These are phyloP conservation scores for Grammothele lineata DNA, from an alignment of 768 basidiomycete species.

Conservation along the genomic window DNA sequence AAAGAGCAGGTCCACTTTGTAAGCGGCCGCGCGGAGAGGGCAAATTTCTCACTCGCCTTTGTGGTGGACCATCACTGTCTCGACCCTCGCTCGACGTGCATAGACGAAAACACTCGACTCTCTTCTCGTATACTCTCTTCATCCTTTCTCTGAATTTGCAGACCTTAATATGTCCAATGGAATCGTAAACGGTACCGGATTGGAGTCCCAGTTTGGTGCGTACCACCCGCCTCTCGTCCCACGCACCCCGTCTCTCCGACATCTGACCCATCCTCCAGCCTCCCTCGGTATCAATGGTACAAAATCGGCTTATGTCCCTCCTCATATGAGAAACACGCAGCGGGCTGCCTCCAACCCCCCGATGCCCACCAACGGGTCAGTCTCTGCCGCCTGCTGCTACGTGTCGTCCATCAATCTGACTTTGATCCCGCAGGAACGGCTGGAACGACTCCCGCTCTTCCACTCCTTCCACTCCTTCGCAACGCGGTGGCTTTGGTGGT, in stretches of 20 bases:
- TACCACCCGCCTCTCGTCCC: constrained; percentile 13
- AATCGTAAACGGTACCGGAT: constrained; percentile 75
- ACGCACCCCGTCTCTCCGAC: constrained; percentile 1
- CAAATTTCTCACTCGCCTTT: constrained; percentile 28
- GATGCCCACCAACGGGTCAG: constrained; percentile 48
- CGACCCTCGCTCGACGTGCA: constrained; percentile 22
- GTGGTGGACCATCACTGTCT: constrained; percentile 32
- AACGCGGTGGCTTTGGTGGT: constrained; percentile 37
- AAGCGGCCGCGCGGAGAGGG: constrained; percentile 14
- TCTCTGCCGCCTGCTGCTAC: constrained; percentile 12
- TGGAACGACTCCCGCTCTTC: constrained; percentile 71
- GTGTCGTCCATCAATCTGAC: constrained; percentile 8
- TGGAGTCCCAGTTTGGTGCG: constrained; percentile 75
- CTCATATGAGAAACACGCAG: constrained; percentile 82
- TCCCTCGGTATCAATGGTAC: constrained; percentile 66
- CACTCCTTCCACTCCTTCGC: constrained; percentile 55
- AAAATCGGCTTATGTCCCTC: constrained; percentile 85
- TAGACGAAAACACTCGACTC: constrained; percentile 29
- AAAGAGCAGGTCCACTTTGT: constrained; percentile 18
- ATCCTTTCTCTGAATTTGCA: constrained; percentile 22
- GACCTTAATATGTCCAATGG: constrained; percentile 83
- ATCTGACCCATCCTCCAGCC: constrained; percentile 45
- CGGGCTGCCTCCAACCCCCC: constrained; percentile 65
- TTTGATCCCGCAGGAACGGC: constrained; percentile 44
- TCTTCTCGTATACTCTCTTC: constrained; percentile 25